A percentile compares a stretch with the other conserved stretches of the same genome.
Conservation (phyloP, 768 basidiomycete genomes). For the Cystoderma amianthinum region DNA sequence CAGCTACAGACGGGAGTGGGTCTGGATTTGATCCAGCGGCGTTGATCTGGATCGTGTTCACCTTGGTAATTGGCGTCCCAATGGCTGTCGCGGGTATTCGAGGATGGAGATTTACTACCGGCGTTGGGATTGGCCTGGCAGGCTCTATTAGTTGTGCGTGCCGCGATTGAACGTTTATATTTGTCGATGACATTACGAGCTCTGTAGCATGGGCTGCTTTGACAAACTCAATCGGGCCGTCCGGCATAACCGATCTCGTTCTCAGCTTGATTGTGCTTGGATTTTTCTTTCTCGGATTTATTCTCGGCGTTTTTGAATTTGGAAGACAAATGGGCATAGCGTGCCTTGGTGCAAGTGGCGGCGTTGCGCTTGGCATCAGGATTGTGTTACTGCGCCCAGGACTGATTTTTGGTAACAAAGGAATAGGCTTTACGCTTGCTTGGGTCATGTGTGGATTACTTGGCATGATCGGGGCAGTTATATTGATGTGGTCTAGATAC, state of each 20-base stretch:
- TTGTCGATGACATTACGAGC: background rate
- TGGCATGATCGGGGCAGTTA: slow-evolving; percentile 24
- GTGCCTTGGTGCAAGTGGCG: slow-evolving; percentile 43
- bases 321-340: slow-evolving; percentile 39
- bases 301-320: slow-evolving; percentile 47
- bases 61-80: slow-evolving; percentile 43
- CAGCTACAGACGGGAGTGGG: slow-evolving; percentile 56
- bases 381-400: slow-evolving; percentile 41
- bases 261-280: slow-evolving; percentile 42
- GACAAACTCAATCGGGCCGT: slow-evolving; percentile 42
- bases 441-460: slow-evolving; percentile 47
- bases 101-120: slow-evolving; percentile 50
- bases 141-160: slow-evolving; percentile 36
- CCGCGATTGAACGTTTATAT: slow-evolving; percentile 1
- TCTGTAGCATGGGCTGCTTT: slow-evolving; percentile 55
- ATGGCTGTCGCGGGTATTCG: slow-evolving; percentile 52
- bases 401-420: slow-evolving; percentile 29
- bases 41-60: slow-evolving; percentile 52
- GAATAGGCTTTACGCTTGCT: slow-evolving; percentile 29
- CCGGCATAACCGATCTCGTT: slow-evolving; percentile 44
- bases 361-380: slow-evolving; percentile 50
- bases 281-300: slow-evolving; percentile 43
- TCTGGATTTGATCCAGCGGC: slow-evolving; percentile 36
- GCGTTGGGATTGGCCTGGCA: slow-evolving; percentile 46
- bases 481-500: background rate